Evolutionary conservation across 202 grass and related monocot species (phyloP), one percentile per base, ranked within the genome.

Genomic region (Brachypodium distachyon): DNA sequence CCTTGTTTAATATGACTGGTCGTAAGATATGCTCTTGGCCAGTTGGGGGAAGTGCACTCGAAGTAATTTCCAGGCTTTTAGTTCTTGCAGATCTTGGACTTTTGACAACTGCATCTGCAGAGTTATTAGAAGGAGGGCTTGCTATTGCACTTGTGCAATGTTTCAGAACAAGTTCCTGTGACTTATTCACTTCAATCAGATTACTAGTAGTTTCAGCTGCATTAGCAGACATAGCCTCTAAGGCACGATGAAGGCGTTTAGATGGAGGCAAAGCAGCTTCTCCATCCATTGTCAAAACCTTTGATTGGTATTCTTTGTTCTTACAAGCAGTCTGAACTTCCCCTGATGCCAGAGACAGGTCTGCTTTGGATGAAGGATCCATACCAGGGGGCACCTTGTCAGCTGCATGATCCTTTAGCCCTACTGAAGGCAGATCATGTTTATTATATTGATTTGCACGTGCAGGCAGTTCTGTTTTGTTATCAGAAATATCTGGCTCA

Each of bases 211-310:
- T 77, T 81, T 90, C 86, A 61, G 78, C 84, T 66, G 80, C 84
- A 87, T 98, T 92, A 70, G 89, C 95, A 77, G 89, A 98, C 91
- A 98, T 98, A 73, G 95, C 95, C 78, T 98, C 91, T 77, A 98
- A 89, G 53, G 91, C 91, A 91, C 95, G 86, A 81, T 98, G 95
- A 73, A 98, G 77, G 37, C 95, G 91, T 92, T 98, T 98, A 36
- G 89, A 98, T 81, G 95, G 95, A 90, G 95, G 95, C 64, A 98
- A 90, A 79, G 87, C 95, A 81, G 95, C 87, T 90, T 98, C 93
- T 60, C 80, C 80, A 81, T 94, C 89, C 51, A 90, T 48, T 17
- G 46, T 38, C 55, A 72, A 76, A 78, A 80, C 87, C 78, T 85
- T 90, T 26, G 59, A 66, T 55, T 87, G 62, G 43, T 77, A 76